Evolutionary conservation across 1,284 basidiomycete genomes (phyloP).

Genomic region (Gymnopus androsaceus): DNA sequence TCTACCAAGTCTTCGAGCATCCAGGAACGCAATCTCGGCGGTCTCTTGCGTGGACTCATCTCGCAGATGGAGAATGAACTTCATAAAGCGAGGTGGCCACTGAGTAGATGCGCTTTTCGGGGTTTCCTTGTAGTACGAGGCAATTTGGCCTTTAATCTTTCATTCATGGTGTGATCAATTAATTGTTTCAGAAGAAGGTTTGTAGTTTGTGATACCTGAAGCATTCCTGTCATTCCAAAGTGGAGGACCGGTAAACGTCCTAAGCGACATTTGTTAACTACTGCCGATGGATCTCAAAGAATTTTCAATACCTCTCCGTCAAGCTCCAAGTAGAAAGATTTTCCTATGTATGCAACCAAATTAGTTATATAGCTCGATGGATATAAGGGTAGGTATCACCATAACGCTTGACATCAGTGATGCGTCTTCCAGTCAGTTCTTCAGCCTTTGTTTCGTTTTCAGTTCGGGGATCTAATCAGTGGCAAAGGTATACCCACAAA

Average conservation of each 20-base stretch:
- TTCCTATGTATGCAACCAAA: slow-evolving; percentile 49
- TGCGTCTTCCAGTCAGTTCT: slow-evolving; percentile 59
- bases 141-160: slow-evolving; percentile 64
- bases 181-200: not conserved
- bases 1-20: slow-evolving; percentile 73
- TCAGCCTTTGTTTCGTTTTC: slow-evolving; percentile 45
- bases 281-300: too few relatives aligned
- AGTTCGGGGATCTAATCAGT: not conserved
- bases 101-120: slow-evolving; percentile 48
- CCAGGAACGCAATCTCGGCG: slow-evolving; percentile 62
- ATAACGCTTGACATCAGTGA: slow-evolving; percentile 65
- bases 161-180: not conserved
- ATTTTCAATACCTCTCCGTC: too few relatives aligned
- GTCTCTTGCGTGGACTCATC: slow-evolving; percentile 30
- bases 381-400: slow-evolving; percentile 37
- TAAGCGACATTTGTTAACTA: too few relatives aligned
- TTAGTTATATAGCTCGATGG: not conserved
- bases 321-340: slow-evolving; percentile 75
- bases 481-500: slow-evolving; percentile 54
- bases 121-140: slow-evolving; percentile 65
- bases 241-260: slow-evolving; percentile 73
- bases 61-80: slow-evolving; percentile 67
- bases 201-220: slow-evolving; percentile 52
- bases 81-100: slow-evolving; percentile 83
- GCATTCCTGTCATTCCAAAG: slow-evolving; percentile 85